Evolutionary conservation across 177 flowering plant genomes (phyloP).

Genomic region (Vitis hybrid): DNA sequence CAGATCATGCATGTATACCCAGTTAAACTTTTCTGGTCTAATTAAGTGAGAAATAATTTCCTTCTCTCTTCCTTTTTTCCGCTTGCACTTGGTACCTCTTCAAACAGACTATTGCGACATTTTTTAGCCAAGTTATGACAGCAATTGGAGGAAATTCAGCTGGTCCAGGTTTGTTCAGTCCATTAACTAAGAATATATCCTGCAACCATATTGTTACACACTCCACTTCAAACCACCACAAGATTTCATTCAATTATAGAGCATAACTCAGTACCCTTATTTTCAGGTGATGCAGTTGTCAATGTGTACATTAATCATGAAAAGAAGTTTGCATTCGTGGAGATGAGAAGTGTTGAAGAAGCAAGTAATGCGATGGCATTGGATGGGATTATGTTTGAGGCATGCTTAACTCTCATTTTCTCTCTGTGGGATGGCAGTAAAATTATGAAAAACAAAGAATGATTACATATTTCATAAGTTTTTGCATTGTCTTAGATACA

Average conservation of each 20-base stretch:
- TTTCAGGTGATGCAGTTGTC: slow-evolving; percentile 86
- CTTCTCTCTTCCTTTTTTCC: not conserved
- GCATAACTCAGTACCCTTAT: slow-evolving; percentile 8
- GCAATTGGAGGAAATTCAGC: slow-evolving; percentile 92
- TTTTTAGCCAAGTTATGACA: slow-evolving; percentile 80
- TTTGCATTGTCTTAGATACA: no score
- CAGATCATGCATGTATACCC: no score
- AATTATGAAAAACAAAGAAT: no score
- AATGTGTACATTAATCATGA: slow-evolving; percentile 95
- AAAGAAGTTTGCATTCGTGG: slow-evolving; percentile 93
- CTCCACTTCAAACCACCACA: no score
- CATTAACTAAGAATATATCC: no score
- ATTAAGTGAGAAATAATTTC: not conserved
- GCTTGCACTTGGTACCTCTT: slow-evolving; percentile 9
- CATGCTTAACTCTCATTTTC: slow-evolving; percentile 12
- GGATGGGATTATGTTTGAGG: slow-evolving; percentile 92
- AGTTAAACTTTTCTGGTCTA: not conserved
- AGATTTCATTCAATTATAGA: slow-evolving; percentile 1
- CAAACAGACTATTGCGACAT: slow-evolving; percentile 77
- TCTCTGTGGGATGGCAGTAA: not conserved
- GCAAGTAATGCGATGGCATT: slow-evolving; percentile 95
- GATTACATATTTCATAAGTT: no score
- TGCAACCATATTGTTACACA: no score
- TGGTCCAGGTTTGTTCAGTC: slow-evolving; percentile 60
- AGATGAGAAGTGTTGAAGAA: slow-evolving; percentile 94